A percentile compares a stretch with the other conserved stretches of the same genome.
Conservation (phyloP, 2,329 filamentous ascomycete genomes). For the Ascochyta viciae-villosae region DNA sequence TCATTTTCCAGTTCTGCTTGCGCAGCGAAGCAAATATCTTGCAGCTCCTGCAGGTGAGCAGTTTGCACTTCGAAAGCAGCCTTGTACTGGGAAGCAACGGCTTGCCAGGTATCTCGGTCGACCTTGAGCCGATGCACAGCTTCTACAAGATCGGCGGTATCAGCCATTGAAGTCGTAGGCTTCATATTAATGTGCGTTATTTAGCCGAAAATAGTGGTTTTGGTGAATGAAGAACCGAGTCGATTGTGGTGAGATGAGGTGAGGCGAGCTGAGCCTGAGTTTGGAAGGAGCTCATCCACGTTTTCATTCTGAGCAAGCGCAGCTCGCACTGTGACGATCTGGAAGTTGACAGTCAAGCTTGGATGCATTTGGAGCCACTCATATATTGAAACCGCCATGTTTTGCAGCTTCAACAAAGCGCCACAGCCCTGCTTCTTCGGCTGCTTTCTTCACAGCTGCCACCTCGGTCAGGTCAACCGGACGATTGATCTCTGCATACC, state of each 20-base stretch:
- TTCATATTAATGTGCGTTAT: constrained; percentile 29
- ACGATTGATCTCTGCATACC: constrained; percentile 83
- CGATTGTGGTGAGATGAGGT: constrained; percentile 3
- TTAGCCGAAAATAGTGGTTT: constrained; percentile 9
- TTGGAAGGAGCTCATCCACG: background rate
- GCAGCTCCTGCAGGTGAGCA: constrained; percentile 30
- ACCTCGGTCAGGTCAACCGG: constrained; percentile 70
- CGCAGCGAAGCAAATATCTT: constrained; percentile 39
- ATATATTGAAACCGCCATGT: constrained; percentile 63
- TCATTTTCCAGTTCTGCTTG: constrained; percentile 46
- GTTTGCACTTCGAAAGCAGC: constrained; percentile 37
- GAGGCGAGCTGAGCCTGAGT: background rate
- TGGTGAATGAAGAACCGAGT: background rate
- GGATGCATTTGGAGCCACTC: constrained; percentile 5
- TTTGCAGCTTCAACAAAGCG: constrained; percentile 73
- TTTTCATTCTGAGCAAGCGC: background rate
- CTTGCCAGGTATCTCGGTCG: constrained; percentile 41
- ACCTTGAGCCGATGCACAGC: constrained; percentile 34
- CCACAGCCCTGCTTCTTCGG: constrained; percentile 76
- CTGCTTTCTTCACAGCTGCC: constrained; percentile 69
- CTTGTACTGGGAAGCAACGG: constrained; percentile 38
- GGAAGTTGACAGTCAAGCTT: too few species aligned
- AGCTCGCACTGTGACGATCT: background rate
- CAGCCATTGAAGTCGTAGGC: constrained; percentile 10
- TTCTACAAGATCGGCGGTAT: constrained; percentile 20